phyloP scores from a whole-genome alignment of 768 basidiomycete species.

The Lepiota brunneoincarnata region DNA sequence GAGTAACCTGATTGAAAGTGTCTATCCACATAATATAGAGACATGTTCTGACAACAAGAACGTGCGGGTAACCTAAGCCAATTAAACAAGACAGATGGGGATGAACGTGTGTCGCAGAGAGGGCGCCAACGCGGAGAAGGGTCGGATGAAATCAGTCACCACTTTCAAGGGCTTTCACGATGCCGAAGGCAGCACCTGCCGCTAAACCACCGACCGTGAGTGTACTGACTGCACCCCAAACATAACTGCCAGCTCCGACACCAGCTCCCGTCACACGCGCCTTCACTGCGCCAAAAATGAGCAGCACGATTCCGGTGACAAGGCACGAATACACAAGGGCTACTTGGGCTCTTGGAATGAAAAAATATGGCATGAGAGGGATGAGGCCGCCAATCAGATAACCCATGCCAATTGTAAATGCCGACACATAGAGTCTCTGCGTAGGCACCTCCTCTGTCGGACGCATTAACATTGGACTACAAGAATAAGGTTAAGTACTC shows the following conservation, averaged over 20 bases:
- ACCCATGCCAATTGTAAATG: constrained; percentile 92
- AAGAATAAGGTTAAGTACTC: constrained; percentile 19
- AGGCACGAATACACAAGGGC: constrained; percentile 73
- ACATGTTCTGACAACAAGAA: constrained; percentile 8
- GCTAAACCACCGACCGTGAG: constrained; percentile 88
- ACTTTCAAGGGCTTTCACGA: constrained; percentile 45
- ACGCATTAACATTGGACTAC: background rate
- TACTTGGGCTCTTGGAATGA: constrained; percentile 66
- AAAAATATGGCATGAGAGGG: constrained; percentile 92
- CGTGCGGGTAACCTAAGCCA: too few relatives aligned
- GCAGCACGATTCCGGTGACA: constrained; percentile 80
- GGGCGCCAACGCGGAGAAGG: background rate
- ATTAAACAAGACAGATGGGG: too few relatives aligned
- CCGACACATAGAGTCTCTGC: constrained; percentile 81
- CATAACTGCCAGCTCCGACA: constrained; percentile 58
- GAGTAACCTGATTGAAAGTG: too few relatives aligned
- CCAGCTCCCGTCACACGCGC: constrained; percentile 86
- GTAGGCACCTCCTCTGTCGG: constrained; percentile 82
- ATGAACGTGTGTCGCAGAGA: too few relatives aligned
- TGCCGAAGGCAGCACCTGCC: constrained; percentile 65
- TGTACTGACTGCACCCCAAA: constrained; percentile 87
- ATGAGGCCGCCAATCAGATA: constrained; percentile 93
- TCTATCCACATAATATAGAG: too few relatives aligned
- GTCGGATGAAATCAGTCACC: background rate
- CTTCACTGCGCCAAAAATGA: constrained; percentile 91